These are phyloP conservation scores for Fusarium chuoi DNA, from an alignment of 2,329 filamentous ascomycete genomes.

Conservation along the genomic window DNA sequence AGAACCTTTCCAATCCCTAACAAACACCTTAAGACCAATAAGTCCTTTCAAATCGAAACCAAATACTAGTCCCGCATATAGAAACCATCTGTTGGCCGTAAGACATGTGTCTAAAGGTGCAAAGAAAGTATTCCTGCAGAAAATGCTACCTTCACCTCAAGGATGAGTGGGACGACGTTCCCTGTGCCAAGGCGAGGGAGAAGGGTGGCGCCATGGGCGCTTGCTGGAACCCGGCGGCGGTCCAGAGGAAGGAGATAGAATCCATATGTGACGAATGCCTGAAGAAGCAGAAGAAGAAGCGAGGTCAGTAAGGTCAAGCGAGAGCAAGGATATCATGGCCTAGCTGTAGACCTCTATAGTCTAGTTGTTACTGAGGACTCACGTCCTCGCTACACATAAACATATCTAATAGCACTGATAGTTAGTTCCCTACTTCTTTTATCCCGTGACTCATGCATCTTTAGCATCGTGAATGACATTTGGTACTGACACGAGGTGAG, in stretches of 20 bases:
- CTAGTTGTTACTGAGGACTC: background rate
- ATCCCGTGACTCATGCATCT: slow-evolving; percentile 9
- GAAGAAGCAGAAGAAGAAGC: background rate
- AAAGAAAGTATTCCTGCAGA: background rate
- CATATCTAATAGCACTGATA: too few relatives aligned
- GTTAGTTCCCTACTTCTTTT: slow-evolving; percentile 3
- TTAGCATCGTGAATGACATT: slow-evolving; percentile 38
- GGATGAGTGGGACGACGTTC: background rate
- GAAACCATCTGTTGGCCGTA: fast-evolving
- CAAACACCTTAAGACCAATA: background rate
- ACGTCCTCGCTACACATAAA: too few relatives aligned
- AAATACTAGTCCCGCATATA: too few relatives aligned
- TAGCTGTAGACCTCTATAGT: too few relatives aligned
- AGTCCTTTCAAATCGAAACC: too few relatives aligned
- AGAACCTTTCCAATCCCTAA: too few relatives aligned
- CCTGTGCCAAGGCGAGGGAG: background rate
- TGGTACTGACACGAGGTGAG: background rate
- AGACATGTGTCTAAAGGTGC: background rate
- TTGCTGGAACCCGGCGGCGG: background rate
- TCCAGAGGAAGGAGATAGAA: background rate
- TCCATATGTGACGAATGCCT: background rate
- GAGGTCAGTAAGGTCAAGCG: too few relatives aligned
- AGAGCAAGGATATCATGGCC: background rate
- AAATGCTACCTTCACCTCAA: background rate
- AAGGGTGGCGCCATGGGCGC: background rate